Evolutionary conservation across 371 early-diverging fungal genomes (phyloP).

Genomic region (Mucor plumbeus): DNA sequence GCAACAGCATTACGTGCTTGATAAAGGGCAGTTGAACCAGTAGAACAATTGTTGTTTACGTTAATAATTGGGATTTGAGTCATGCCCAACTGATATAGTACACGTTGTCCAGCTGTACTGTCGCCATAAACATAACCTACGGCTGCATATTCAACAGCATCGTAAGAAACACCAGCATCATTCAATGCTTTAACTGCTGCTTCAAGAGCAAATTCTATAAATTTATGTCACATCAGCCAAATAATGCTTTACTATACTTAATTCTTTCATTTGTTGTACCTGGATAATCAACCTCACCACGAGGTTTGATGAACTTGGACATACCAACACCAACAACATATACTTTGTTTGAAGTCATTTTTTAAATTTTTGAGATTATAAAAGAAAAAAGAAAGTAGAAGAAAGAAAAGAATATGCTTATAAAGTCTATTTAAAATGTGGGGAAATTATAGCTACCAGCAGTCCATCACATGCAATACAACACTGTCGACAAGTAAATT

Average conservation of each 20-base stretch:
- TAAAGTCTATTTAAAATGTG: conserved; percentile 7
- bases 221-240: neutral
- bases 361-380: conserved; percentile 4
- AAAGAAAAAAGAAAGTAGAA: conserved; percentile 1
- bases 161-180: conserved; percentile 72
- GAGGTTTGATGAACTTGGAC: conserved; percentile 70
- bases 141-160: conserved; percentile 67
- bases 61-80: conserved; percentile 69
- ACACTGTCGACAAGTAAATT: neutral
- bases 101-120: conserved; percentile 77
- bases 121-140: conserved; percentile 73
- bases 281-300: conserved; percentile 63
- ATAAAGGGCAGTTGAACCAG: conserved; percentile 79
- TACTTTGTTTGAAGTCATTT: conserved; percentile 39
- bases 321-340: conserved; percentile 71
- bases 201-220: conserved; percentile 71
- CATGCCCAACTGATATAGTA: conserved; percentile 73
- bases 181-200: conserved; percentile 77
- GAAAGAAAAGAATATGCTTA: neutral
- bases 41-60: conserved; percentile 85
- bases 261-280: conserved; percentile 36
- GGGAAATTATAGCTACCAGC: neutral
- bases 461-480: conserved; percentile 10
- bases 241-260: neutral
- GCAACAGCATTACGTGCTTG: conserved; percentile 73